Percentiles rank a stretch among this genome's conserved stretches.
phyloP scores from a whole-genome alignment of 2,329 filamentous ascomycete species.

The Aspergillus versicolor region DNA sequence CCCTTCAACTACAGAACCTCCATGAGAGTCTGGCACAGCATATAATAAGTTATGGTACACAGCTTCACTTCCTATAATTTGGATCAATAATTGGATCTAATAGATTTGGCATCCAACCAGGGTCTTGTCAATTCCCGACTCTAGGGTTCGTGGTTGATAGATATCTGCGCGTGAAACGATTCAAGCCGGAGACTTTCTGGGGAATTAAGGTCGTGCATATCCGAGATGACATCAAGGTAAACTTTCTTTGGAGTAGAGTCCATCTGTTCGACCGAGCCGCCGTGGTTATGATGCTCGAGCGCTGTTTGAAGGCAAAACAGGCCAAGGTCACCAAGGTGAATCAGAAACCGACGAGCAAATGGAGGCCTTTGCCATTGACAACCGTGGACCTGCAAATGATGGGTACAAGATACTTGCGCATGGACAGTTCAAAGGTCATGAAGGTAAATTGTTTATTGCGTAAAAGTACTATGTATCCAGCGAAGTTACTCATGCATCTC shows the following conservation, averaged over 20 bases:
- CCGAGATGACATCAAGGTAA: constrained; percentile 74
- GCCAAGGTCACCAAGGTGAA: constrained; percentile 82
- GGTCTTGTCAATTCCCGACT: constrained; percentile 94
- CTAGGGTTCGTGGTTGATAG: constrained; percentile 95
- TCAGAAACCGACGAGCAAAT: constrained; percentile 90
- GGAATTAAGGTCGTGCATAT: constrained; percentile 79
- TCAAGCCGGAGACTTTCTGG: constrained; percentile 92
- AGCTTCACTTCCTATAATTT: constrained; percentile 12
- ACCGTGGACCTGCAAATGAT: constrained; percentile 97
- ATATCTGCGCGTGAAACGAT: constrained; percentile 91
- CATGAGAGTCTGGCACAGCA: constrained; percentile 65
- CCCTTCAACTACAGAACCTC: constrained; percentile 70
- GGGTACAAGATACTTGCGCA: constrained; percentile 81
- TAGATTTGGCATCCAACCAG: constrained; percentile 41
- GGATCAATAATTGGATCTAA: background rate
- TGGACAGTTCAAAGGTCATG: constrained; percentile 92
- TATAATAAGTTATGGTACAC: constrained; percentile 75
- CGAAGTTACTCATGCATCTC: constrained; percentile 1
- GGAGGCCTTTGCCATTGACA: constrained; percentile 88
- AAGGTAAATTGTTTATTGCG: constrained; percentile 45
- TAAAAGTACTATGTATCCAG: background rate
- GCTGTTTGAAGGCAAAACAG: constrained; percentile 72
- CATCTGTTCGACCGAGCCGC: constrained; percentile 85
- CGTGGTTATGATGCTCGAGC: constrained; percentile 79
- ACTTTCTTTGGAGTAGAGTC: constrained; percentile 78